These are phyloP conservation scores for Talaromyces trachyspermus DNA, from an alignment of 495 filamentous ascomycete genomes.

Conservation along the genomic window DNA sequence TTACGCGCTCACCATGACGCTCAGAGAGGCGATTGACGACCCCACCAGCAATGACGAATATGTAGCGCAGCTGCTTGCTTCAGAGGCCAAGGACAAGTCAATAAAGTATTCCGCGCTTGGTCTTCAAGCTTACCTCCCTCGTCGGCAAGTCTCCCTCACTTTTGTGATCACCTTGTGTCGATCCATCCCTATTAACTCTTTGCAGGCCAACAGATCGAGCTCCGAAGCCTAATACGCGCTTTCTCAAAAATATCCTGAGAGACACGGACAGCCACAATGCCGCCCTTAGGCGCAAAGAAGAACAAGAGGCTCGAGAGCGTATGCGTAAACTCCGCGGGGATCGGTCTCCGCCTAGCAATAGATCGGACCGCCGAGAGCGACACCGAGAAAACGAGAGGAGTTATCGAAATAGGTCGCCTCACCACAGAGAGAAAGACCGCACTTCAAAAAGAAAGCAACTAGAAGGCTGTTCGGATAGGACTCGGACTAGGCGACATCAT, in stretches of 20 bases:
- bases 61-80: constrained; percentile 63
- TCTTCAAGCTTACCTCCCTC: constrained; percentile 59
- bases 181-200: constrained; percentile 5
- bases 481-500: neutral
- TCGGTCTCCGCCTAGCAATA: constrained; percentile 8
- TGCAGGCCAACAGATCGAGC: constrained; percentile 51
- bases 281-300: constrained; percentile 75
- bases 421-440: constrained; percentile 3
- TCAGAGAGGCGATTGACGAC: constrained; percentile 22
- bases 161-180: neutral
- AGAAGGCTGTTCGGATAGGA: neutral
- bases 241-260: constrained; percentile 80
- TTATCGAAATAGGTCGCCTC: constrained; percentile 3
- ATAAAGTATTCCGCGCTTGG: constrained; percentile 67
- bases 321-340: constrained; percentile 43
- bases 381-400: neutral
- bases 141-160: constrained; percentile 46
- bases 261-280: constrained; percentile 88
- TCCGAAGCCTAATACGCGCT: constrained; percentile 85
- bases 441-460: neutral
- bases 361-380: constrained; percentile 10
- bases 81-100: constrained; percentile 64
- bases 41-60: constrained; percentile 59
- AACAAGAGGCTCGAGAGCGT: constrained; percentile 52
- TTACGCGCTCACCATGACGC: constrained; percentile 14